Evolutionary conservation across 208 protist genomes (phyloP), one percentile per base, ranked within the genome.

Genomic region (Angomonas desouzai): DNA sequence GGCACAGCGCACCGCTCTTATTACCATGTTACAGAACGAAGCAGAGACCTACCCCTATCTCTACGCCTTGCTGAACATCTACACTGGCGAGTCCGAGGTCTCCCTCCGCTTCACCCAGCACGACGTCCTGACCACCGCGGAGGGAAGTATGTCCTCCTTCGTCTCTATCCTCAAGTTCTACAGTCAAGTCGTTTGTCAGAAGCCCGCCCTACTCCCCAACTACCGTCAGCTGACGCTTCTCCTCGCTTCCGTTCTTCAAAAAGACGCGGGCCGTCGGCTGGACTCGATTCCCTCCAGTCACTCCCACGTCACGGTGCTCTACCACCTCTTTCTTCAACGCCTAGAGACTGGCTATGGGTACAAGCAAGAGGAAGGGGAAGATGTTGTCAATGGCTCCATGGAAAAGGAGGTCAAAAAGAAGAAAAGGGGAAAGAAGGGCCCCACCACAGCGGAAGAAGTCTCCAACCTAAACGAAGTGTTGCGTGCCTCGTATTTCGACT

Each of bases 11-110:
- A 29, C 66, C 33, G 23, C 60, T 27, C 51, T 77, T 29, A 29
- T 77, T 7, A 57, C 66, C 11, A 34, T 43, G 4, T 20, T 72
- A 23, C 36, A 49, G 3, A 60, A 49, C 34, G 65, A 64, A 1
- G 45, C 61, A 0, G 34, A 36, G 6, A 32, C 29, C 1, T 72
- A 70, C 51, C 72, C 72, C 45, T 64, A 72, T 33, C 72, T 77
- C 1, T 56, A 68, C 66, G 23, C 48, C 27, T n/a, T 72, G 27
- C 71, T 60, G 18, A 60, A 60, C 49, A 10, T 71, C 43, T 63
- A 67, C 49, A 40, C 30, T 22, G 13, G 27, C 30, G 18, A 55
- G 28, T 20, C 2, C 4, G 48, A 30, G 28, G 20, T 30, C 3
- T 36, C 30, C 11, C 29, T 60, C 29, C 11, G 10, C 32, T 45